These are phyloP conservation scores for Coffea canephora DNA, from an alignment of 257 asterid species.

Conservation along the genomic window DNA sequence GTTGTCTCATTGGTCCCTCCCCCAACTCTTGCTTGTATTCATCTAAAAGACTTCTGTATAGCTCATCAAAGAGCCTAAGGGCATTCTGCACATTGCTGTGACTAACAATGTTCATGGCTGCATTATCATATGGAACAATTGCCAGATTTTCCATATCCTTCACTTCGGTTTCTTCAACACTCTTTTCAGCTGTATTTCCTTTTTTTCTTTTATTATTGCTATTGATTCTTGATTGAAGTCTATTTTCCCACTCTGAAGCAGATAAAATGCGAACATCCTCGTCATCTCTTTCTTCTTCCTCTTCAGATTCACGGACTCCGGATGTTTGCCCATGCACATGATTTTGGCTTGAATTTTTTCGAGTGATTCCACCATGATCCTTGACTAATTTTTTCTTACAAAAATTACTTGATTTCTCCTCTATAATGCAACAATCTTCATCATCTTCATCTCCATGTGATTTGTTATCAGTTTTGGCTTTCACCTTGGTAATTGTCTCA, in stretches of 20 bases:
- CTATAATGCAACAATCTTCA: background rate
- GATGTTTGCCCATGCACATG: background rate
- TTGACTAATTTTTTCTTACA: background rate
- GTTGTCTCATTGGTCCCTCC: background rate
- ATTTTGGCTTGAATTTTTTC: background rate
- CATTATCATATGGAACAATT: conserved; percentile 8
- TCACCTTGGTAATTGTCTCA: too few relatives aligned
- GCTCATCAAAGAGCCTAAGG: background rate
- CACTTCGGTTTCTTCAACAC: too few relatives aligned
- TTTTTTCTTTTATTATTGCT: background rate
- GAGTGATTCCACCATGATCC: background rate
- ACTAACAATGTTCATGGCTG: background rate
- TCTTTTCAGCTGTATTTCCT: background rate
- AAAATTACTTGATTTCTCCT: background rate
- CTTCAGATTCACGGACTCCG: background rate
- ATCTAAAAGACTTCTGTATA: background rate
- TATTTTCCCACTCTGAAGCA: background rate
- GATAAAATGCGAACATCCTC: background rate
- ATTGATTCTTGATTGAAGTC: background rate
- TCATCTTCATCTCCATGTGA: background rate
- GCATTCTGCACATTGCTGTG: background rate
- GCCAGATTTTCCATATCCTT: background rate
- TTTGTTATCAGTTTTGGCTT: background rate
- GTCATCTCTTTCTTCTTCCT: background rate
- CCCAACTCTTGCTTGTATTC: background rate